Base-by-base conservation (phyloP, 2,329 filamentous ascomycete genomes). In the Fusarium agapanthi region DNA sequence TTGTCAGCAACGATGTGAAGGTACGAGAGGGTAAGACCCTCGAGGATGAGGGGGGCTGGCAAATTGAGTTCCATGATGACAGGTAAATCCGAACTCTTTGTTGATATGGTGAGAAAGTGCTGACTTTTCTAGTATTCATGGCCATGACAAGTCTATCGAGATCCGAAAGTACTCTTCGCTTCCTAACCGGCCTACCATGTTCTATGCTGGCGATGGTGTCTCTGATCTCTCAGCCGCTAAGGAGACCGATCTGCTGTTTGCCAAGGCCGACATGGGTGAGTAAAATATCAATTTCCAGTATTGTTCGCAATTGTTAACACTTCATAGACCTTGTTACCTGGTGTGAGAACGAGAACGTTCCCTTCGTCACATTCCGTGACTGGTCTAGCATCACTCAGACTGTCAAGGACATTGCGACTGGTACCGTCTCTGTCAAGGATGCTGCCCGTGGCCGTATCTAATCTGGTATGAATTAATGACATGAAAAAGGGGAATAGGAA, bases 91-190 rank as follows among this genome's bases (percentile, higher is more conserved):
- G 30, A 34, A 24, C 2, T 10, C 3, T 24, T 7, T 12, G 22
- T 24, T 10, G 2, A 50, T 7, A 18, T 50, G 16, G 4, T 34
- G 11, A 32, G 15, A 20, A 50, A 24, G 22, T 41, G 51, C 61
- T 75, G 53, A 76, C 48, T 30, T 35, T 28, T 15, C 66, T 70
- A 93, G 92, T 79, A 88, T 91, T 65, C 97, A 97, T 78, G 96
- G 96, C n/a, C 96, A 99, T 80, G 95, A 99, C 87, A 99, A 99
- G 89, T 95, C 92, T 32, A 86, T 95, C 60, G 94, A 96, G 80
- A 94, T 99, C 78, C 90, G 93, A 73, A 94, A 94, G 57, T 98
- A 98, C 83, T 91, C 92, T 6, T 86, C 90, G 32, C 86, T 97
- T 47, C 90, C 93, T 1, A 83, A 92, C 78, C 88, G 95, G 45